phyloP scores from a whole-genome alignment of 805 yeast genomes.

The Yarrowia sp. region DNA sequence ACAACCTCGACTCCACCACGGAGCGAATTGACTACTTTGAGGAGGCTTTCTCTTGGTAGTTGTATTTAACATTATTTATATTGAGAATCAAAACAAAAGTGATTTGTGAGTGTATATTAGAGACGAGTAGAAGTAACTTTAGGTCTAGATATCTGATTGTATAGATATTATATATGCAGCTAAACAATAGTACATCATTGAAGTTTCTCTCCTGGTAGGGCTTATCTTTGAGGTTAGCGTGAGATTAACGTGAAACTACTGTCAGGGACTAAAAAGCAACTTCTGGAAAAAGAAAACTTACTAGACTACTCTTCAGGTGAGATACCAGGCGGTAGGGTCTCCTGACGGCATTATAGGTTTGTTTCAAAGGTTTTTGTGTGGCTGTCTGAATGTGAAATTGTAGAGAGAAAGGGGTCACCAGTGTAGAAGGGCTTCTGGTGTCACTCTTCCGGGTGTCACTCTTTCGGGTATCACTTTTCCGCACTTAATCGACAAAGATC shows the following conservation, averaged over 20 bases:
- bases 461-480: too few species aligned
- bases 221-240: too few species aligned
- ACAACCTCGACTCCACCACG: conserved; percentile 38
- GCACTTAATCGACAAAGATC: background rate
- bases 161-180: too few species aligned
- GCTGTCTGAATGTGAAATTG: background rate
- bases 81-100: too few species aligned
- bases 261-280: background rate
- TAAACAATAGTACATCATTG: too few species aligned
- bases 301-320: background rate
- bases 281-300: background rate
- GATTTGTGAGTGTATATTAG: too few species aligned
- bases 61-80: background rate
- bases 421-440: too few species aligned
- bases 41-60: conserved; percentile 65
- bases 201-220: too few species aligned
- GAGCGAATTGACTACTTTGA: conserved; percentile 61
- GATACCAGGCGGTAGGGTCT: background rate
- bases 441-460: too few species aligned
- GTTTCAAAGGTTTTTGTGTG: background rate
- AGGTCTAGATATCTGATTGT: too few species aligned
- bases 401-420: too few species aligned
- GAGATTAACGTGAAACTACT: background rate
- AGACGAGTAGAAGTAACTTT: too few species aligned
- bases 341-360: background rate